phyloP scores from a whole-genome alignment of 148 eudicot species.

The Selenicereus undatus region DNA sequence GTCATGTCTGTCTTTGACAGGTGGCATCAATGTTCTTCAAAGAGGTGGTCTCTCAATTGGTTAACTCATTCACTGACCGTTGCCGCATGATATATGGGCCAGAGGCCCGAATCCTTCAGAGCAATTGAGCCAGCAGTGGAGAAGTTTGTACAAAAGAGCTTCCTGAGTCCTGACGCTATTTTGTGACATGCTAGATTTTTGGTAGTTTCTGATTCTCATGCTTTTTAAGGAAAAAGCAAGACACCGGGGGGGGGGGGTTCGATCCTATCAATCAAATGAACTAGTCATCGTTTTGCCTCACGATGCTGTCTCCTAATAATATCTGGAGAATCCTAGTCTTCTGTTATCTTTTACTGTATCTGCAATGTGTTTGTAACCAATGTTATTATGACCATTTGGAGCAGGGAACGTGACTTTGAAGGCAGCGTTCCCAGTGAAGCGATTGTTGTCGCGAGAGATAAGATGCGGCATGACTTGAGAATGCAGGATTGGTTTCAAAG shows the following conservation, averaged over 20 bases:
- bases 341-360: not conserved
- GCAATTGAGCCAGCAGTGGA: conserved; percentile 32
- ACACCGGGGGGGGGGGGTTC: not conserved
- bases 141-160: not conserved
- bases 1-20: conserved; percentile 33
- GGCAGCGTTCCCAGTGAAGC: not conserved
- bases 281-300: not conserved
- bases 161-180: not conserved
- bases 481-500: not conserved
- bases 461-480: not conserved
- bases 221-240: too few species aligned
- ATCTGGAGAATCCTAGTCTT: not conserved
- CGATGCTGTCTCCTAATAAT: not conserved
- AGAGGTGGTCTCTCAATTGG: conserved; percentile 84
- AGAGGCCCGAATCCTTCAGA: conserved; percentile 43
- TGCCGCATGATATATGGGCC: conserved; percentile 89
- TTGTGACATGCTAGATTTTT: not conserved
- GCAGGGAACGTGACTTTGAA: not conserved
- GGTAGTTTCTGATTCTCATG: not conserved
- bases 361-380: not conserved
- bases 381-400: not conserved
- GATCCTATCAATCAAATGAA: not conserved
- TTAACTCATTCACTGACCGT: conserved; percentile 73
- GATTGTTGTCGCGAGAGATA: not conserved
- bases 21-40: conserved; percentile 84